Evolutionary conservation across 208 protist species (phyloP).

Genomic region (Crithidia thermophila): DNA sequence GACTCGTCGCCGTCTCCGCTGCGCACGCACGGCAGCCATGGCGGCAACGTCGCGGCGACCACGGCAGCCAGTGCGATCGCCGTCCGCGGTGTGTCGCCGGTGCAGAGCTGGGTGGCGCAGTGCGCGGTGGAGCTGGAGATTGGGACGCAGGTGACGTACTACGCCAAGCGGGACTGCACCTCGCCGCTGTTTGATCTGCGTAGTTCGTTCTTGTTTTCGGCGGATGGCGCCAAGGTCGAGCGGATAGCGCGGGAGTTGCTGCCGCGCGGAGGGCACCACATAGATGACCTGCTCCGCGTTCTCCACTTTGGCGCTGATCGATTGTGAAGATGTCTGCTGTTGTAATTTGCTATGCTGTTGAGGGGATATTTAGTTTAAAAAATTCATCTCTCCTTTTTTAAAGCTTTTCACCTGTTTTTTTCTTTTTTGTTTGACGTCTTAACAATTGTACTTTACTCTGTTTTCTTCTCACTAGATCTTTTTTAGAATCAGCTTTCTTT

Average conservation of each 20-base stretch:
- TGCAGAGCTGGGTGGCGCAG: conserved; percentile 21
- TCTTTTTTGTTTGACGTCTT: too few relatives aligned
- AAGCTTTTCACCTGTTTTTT: not conserved
- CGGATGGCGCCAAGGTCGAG: conserved; percentile 36
- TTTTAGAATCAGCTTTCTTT: too few relatives aligned
- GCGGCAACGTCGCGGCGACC: not conserved
- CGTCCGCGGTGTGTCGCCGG: conserved; percentile 34
- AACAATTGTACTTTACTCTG: too few relatives aligned
- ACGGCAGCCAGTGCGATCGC: not conserved
- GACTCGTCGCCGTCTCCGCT: conserved; percentile 17
- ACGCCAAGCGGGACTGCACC: conserved; percentile 27
- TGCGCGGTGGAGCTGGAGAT: conserved; percentile 29
- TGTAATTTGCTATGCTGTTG: too few relatives aligned
- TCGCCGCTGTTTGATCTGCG: conserved; percentile 41
- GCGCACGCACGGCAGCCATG: conserved; percentile 5
- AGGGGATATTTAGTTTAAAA: too few relatives aligned
- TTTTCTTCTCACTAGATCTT: too few relatives aligned
- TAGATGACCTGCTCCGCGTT: conserved; percentile 31
- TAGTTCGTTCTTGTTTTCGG: conserved; percentile 38
- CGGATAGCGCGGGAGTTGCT: conserved; percentile 48
- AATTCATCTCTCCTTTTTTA: not conserved
- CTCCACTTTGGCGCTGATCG: conserved; percentile 41
- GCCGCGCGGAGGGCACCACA: conserved; percentile 19
- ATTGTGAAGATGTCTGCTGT: too few relatives aligned
- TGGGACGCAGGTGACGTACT: conserved; percentile 54